phyloP scores from a whole-genome alignment of 805 yeast species.

The Pichia rugopelliculosa region DNA sequence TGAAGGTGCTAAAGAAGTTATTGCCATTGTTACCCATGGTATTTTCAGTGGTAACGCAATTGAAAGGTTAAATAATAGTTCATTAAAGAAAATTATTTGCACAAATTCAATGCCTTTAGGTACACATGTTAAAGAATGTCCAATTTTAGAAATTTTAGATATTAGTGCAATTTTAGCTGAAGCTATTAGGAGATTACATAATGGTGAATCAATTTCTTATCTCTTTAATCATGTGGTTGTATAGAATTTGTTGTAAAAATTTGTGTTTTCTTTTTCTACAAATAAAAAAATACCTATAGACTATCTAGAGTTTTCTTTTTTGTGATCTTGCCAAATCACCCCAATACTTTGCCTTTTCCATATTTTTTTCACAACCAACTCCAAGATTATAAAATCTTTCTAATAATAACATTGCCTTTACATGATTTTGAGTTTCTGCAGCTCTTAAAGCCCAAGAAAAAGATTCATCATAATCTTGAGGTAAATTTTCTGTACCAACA shows the following conservation, averaged over 20 bases:
- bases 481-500: constrained; percentile 84
- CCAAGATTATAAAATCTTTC: constrained; percentile 85
- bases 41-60: constrained; percentile 83
- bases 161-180: constrained; percentile 86
- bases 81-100: constrained; percentile 70
- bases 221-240: constrained; percentile 55
- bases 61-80: constrained; percentile 59
- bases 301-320: not conserved
- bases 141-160: constrained; percentile 74
- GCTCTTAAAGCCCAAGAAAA: constrained; percentile 92
- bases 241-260: not conserved
- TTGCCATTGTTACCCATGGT: constrained; percentile 95
- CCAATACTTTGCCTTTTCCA: constrained; percentile 62
- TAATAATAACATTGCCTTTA: constrained; percentile 80
- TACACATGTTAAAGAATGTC: constrained; percentile 48
- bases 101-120: constrained; percentile 89
- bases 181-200: constrained; percentile 88
- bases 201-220: constrained; percentile 92
- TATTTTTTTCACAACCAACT: constrained; percentile 66
- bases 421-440: constrained; percentile 54
- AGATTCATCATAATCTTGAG: constrained; percentile 74
- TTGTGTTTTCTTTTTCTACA: not conserved
- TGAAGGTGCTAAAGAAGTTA: constrained; percentile 76
- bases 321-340: constrained; percentile 58
- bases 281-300: not conserved